Evolutionary conservation across 2,329 filamentous ascomycete genomes (phyloP).

Genomic region (Aspergillus chevalieri): DNA sequence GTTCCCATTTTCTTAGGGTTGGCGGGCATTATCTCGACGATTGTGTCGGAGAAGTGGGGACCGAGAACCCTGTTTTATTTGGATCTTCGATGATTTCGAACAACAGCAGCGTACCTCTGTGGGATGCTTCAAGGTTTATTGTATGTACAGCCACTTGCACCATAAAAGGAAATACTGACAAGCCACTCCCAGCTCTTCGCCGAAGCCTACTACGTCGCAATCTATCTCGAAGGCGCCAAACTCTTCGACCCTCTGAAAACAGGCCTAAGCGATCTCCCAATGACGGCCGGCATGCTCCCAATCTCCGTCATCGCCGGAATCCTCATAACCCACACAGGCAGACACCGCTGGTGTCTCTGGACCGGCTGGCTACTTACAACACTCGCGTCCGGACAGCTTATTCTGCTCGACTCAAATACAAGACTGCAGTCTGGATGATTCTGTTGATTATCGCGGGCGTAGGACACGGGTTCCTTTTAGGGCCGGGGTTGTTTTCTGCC

Average conservation of each 20-base stretch:
- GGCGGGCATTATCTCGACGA: constrained; percentile 47
- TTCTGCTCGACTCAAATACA: constrained; percentile 38
- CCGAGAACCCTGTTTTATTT: constrained; percentile 46
- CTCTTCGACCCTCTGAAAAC: constrained; percentile 49
- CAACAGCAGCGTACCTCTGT: constrained; percentile 46
- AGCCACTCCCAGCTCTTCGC: constrained; percentile 33
- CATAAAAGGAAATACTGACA: not conserved
- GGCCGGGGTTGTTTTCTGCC: constrained; percentile 56
- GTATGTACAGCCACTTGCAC: not conserved
- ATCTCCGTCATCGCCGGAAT: constrained; percentile 48
- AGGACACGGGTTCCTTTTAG: constrained; percentile 60
- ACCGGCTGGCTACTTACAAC: constrained; percentile 56
- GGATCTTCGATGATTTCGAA: constrained; percentile 42
- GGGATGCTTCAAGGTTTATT: constrained; percentile 52
- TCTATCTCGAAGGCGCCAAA: constrained; percentile 43
- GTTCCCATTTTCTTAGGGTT: constrained; percentile 55
- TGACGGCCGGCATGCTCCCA: constrained; percentile 59
- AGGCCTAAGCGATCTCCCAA: constrained; percentile 53
- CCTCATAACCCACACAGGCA: constrained; percentile 49
- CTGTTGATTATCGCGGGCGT: constrained; percentile 55
- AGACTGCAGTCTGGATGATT: constrained; percentile 52
- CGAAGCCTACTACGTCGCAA: constrained; percentile 50
- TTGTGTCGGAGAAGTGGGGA: constrained; percentile 50
- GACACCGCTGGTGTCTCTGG: constrained; percentile 58
- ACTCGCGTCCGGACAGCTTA: constrained; percentile 50